These are phyloP conservation scores for sunflower (Helianthus annuus) DNA, from an alignment of 129 eudicot genomes.

Conservation along the genomic window HanXRQr2.0-SUNRISE NC_035449.2:3302505-3303004, in stretches of 20 bases:
- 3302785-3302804: conserved; percentile 4
- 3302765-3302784: neutral
- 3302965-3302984: no score
- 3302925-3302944: no score
- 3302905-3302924: neutral
- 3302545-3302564: conserved; percentile 45
- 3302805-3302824: conserved; percentile 37
- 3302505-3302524: no score
- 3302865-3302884: neutral
- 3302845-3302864: neutral
- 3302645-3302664: conserved; percentile 63
- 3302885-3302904: neutral
- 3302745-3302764: neutral
- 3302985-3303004: no score
- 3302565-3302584: conserved; percentile 77
- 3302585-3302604: conserved; percentile 70
- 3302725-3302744: conserved; percentile 1
- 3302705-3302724: neutral
- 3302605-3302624: conserved; percentile 57
- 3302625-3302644: conserved; percentile 69
- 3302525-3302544: neutral
- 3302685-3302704: conserved; percentile 16
- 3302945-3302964: no score
- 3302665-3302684: conserved; percentile 64
- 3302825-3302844: conserved; percentile 23